Percentiles rank a stretch among this genome's conserved stretches.
phyloP scores from a whole-genome alignment of 2,329 filamentous ascomycete species.

The Aspergillus piperis region DNA sequence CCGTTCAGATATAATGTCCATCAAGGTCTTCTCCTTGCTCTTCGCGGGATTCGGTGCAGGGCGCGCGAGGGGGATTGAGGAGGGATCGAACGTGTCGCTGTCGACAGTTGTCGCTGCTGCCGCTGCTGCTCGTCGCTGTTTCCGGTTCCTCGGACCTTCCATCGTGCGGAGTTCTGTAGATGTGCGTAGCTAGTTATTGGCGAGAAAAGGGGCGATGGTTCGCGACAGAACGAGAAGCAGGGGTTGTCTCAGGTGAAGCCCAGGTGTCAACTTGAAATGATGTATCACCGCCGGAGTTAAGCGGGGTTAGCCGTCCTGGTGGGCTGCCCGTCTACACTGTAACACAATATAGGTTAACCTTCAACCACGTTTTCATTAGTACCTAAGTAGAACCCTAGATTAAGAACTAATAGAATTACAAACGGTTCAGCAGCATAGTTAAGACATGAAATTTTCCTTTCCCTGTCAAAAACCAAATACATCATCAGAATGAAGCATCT shows the following conservation, averaged over 20 bases:
- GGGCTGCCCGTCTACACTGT: background rate
- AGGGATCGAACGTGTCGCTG: conserved; percentile 28
- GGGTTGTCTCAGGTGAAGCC: background rate
- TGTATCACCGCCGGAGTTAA: conserved; percentile 20
- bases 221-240: background rate
- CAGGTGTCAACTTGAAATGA: conserved; percentile 8
- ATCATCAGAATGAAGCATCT: no score
- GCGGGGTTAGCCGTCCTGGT: conserved; percentile 17
- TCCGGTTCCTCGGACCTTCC: conserved; percentile 39
- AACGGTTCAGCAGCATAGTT: no score
- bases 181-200: background rate
- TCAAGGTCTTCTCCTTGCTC: conserved; percentile 40
- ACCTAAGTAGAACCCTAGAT: no score
- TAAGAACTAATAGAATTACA: no score
- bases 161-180: conserved; percentile 15
- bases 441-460: no score
- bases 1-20: conserved; percentile 49
- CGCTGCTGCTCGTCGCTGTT: conserved; percentile 42
- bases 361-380: no score
- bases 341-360: background rate
- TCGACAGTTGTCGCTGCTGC: conserved; percentile 19
- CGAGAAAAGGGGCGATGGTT: conserved; percentile 3
- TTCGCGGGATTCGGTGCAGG: conserved; percentile 23
- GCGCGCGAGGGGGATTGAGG: conserved; percentile 37
- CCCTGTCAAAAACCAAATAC: no score